Base-by-base conservation (phyloP, 768 basidiomycete genomes). In the Tulasnella sp. region DNA sequence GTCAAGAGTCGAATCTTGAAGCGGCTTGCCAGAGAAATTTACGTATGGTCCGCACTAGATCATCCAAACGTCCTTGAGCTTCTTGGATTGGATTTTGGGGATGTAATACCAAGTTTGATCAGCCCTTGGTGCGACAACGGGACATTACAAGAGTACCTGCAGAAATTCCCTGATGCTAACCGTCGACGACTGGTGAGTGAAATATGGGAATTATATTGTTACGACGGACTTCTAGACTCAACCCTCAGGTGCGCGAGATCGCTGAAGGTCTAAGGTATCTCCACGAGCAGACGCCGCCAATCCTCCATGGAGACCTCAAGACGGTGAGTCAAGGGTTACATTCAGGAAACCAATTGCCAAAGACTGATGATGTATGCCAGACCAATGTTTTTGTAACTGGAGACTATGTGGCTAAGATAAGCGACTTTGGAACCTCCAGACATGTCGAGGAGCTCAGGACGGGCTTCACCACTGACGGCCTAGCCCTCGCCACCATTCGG, bases 91-190 rank as follows among this genome's bases (percentile, higher is more conserved):
- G 72, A 7, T 4, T 8, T 74, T 22, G 72, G 40, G 24, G 24
- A 74, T 34, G 58, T 2, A 28, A 60, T 5, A 31, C 31, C 72
- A 7, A 91, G 89, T 81, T 89, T 91, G 85, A 88, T 91, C 54
- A 90, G 89, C 82, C 90, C 90, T 34, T 91, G 90, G 90, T 89
- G 89, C 84, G 84, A 85, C 34, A 88, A 90, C 75, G 90, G 90
- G 46, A 89, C 87, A 72, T 89, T 88, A 20, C 83, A 90, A 74
- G 86, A 86, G 24, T 91, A 89, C 82, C 87, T 90, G 58, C 88
- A 87, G 76, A 84, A 83, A 14, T 85, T 86, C 74, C 87, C 88
- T 31, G 80, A 81, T 46, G 85, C 88, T 24, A 86, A 91, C 81
- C 89, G 90, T 81, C 60, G 83, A 44, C 83, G 85, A 40, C 84